Evolutionary conservation across 768 basidiomycete genomes (phyloP).

Genomic region (Pisolithus microcarpus): DNA sequence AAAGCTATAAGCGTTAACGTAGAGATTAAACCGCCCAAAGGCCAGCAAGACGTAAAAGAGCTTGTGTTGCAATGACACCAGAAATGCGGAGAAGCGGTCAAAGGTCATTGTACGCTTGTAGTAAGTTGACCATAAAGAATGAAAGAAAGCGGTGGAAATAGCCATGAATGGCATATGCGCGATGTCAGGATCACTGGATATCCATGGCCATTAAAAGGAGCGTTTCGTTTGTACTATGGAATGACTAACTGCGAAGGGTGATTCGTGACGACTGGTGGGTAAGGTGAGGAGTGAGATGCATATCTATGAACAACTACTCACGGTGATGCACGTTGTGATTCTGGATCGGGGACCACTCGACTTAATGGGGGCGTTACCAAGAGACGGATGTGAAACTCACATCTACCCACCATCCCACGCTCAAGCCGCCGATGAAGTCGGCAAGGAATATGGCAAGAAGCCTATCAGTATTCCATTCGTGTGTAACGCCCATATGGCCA

Average conservation of each 20-base stretch:
- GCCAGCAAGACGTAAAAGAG: conserved; percentile 88
- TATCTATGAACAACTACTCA: conserved; percentile 36
- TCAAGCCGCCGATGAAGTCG: conserved; percentile 85
- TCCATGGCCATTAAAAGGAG: conserved; percentile 5
- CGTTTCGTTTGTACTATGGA: background rate
- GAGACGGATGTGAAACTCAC: conserved; percentile 45
- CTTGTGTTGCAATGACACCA: conserved; percentile 80
- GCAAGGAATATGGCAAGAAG: conserved; percentile 74
- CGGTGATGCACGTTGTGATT: conserved; percentile 96
- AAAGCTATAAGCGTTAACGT: conserved; percentile 76
- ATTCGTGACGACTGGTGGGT: conserved; percentile 79
- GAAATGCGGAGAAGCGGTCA: conserved; percentile 55
- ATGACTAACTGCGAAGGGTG: conserved; percentile 82
- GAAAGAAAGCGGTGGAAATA: conserved; percentile 81
- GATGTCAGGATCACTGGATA: conserved; percentile 70
- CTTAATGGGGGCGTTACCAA: background rate
- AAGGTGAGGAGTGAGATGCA: conserved; percentile 3
- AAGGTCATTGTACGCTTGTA: conserved; percentile 83
- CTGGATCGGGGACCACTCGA: conserved; percentile 28
- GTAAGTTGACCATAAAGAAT: conserved; percentile 86
- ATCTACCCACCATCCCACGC: conserved; percentile 97
- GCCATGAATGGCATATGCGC: conserved; percentile 92
- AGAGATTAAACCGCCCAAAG: conserved; percentile 93
- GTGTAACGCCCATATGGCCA: conserved; percentile 91
- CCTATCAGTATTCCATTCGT: conserved; percentile 76